phyloP scores from a whole-genome alignment of 2,329 filamentous ascomycete species.

The Cladosporium colombiae region DNA sequence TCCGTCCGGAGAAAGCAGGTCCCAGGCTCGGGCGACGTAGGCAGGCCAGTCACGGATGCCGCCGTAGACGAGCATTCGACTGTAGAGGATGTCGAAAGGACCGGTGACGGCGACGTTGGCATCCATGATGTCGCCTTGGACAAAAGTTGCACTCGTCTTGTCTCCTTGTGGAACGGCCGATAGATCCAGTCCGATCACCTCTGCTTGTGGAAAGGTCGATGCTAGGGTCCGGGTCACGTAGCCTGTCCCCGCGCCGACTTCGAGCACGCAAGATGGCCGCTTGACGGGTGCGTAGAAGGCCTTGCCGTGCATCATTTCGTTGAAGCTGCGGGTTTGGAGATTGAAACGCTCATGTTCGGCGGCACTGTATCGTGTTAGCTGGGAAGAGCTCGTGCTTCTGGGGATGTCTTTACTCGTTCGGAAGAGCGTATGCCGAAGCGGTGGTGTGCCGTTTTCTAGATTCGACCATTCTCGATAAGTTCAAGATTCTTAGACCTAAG shows the following conservation, averaged over 20 bases:
- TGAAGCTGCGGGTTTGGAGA: background rate
- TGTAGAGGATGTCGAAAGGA: background rate
- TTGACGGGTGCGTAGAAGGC: background rate
- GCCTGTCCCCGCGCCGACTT: constrained; percentile 22
- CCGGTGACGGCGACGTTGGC: background rate
- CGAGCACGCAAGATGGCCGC: background rate
- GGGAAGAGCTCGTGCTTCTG: background rate
- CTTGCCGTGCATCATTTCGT: background rate
- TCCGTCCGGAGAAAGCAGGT: background rate
- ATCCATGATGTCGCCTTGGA: background rate
- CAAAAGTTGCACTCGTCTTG: background rate
- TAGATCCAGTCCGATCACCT: background rate
- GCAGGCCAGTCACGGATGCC: background rate
- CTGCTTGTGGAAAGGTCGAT: background rate
- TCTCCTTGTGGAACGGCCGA: background rate
- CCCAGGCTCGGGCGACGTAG: background rate
- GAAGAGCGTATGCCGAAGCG: background rate
- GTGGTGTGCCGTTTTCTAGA: background rate
- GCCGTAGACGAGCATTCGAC: background rate
- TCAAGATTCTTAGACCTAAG: too few species aligned
- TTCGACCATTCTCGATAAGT: background rate
- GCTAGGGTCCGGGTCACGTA: constrained; percentile 18
- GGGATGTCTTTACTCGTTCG: background rate
- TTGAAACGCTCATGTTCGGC: constrained; percentile 26
- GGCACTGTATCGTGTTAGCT: constrained; percentile 9